A percentile compares a stretch with the other conserved stretches of the same genome.
phyloP scores from a whole-genome alignment of 1,284 basidiomycete genomes.

The Polyporus tsugae region DNA sequence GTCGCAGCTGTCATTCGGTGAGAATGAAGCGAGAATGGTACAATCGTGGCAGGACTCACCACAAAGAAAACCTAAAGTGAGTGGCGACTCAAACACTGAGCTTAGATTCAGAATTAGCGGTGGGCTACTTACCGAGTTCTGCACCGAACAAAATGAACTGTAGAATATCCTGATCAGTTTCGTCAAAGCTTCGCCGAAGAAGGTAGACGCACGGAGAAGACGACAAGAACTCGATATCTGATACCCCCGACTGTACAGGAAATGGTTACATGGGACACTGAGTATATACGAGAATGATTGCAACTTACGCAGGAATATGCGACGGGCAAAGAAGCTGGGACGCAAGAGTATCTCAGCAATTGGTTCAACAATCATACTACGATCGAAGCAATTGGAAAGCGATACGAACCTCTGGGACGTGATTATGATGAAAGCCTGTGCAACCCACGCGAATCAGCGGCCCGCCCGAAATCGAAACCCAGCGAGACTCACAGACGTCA shows the following conservation, averaged over 20 bases:
- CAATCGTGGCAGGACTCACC: background rate
- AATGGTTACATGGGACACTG: background rate
- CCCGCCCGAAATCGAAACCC: too few species aligned
- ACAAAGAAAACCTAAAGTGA: background rate
- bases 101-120: background rate
- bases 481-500: background rate
- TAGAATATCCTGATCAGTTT: background rate
- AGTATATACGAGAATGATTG: background rate
- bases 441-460: too few species aligned
- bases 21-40: too few species aligned
- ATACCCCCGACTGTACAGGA: background rate
- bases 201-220: background rate
- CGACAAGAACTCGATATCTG: background rate
- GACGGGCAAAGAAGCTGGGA: constrained; percentile 15
- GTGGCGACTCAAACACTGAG: background rate
- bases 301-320: constrained; percentile 8
- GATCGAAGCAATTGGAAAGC: background rate
- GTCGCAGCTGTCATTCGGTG: background rate
- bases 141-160: background rate
- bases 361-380: background rate
- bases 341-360: background rate
- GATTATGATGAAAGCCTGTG: background rate
- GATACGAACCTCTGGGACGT: background rate
- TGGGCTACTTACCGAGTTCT: background rate
- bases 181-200: background rate